A percentile compares a stretch with the other conserved stretches of the same genome.
Conservation (phyloP, 2,329 filamentous ascomycete species). For the Pestalotiopsis sp. region DNA sequence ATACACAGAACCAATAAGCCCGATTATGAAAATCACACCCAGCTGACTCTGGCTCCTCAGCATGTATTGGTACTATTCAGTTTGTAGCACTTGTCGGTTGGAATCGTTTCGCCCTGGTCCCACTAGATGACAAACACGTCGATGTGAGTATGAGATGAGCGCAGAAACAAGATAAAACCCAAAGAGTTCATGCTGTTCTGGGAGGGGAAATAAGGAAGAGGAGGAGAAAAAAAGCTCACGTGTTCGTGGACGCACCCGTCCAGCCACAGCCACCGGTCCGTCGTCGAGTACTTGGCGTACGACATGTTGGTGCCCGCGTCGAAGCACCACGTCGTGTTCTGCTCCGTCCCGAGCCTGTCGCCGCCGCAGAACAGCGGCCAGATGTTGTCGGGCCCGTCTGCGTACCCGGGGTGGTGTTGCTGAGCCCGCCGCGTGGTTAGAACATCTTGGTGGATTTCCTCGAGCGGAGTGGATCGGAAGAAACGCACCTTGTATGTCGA, state of each 20-base stretch:
- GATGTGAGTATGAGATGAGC: too few species aligned
- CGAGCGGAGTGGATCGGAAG: background rate
- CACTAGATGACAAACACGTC: slow-evolving; percentile 23
- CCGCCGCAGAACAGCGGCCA: slow-evolving; percentile 40
- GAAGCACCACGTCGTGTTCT: slow-evolving; percentile 36
- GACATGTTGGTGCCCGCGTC: slow-evolving; percentile 40
- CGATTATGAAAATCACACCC: too few species aligned
- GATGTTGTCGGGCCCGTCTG: slow-evolving; percentile 34
- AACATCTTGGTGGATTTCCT: slow-evolving; percentile 3
- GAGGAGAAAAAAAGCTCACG: slow-evolving; percentile 25
- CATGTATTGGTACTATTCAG: slow-evolving; percentile 6
- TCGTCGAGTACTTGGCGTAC: slow-evolving; percentile 37
- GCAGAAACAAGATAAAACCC: background rate
- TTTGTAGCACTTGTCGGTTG: slow-evolving; percentile 28
- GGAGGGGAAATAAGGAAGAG: background rate
- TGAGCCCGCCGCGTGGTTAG: too few species aligned
- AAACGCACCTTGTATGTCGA: slow-evolving; percentile 30
- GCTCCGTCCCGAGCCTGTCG: slow-evolving; percentile 32
- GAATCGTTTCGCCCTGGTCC: slow-evolving; percentile 33
- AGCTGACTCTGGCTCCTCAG: background rate
- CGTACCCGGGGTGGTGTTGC: slow-evolving; percentile 39
- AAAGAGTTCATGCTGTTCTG: background rate
- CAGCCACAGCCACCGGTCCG: slow-evolving; percentile 40
- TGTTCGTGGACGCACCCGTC: slow-evolving; percentile 41
- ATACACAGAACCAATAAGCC: too few species aligned